Conservation (phyloP, 2,329 filamentous ascomycete species). For the Aureobasidium namibiae region DNA sequence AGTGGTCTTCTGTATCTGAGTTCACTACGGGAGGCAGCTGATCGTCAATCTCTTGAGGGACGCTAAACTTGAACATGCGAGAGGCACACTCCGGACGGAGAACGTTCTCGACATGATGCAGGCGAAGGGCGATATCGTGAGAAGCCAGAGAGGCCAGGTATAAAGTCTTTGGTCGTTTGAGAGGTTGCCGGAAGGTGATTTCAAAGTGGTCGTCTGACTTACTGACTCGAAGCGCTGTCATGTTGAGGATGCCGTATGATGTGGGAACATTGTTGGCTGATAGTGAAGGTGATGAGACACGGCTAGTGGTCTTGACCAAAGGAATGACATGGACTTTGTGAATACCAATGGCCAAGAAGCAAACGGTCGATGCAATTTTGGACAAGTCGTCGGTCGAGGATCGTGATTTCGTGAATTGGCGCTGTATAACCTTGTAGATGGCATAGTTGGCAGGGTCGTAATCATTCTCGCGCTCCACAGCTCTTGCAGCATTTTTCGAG, state of each 20-base stretch:
- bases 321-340: constrained; percentile 63
- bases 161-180: constrained; percentile 47
- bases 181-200: constrained; percentile 51
- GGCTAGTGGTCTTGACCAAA: constrained; percentile 47
- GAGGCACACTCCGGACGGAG: constrained; percentile 58
- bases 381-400: constrained; percentile 59
- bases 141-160: constrained; percentile 57
- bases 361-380: constrained; percentile 56
- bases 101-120: constrained; percentile 54
- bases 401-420: constrained; percentile 48
- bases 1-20: constrained; percentile 50
- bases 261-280: constrained; percentile 12
- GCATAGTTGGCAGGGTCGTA: constrained; percentile 60
- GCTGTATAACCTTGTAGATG: constrained; percentile 61
- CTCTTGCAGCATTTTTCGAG: constrained; percentile 53
- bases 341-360: constrained; percentile 60
- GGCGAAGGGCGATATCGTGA: constrained; percentile 54
- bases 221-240: constrained; percentile 52
- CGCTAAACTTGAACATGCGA: constrained; percentile 54
- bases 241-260: constrained; percentile 55
- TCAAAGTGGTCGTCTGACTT: constrained; percentile 59
- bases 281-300: constrained; percentile 47
- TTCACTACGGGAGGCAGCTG: constrained; percentile 39
- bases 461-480: constrained; percentile 58
- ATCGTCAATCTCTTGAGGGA: constrained; percentile 48